These are phyloP conservation scores for Cinchona pubescens DNA, from an alignment of 257 asterid genomes.

Conservation along the genomic window DNA sequence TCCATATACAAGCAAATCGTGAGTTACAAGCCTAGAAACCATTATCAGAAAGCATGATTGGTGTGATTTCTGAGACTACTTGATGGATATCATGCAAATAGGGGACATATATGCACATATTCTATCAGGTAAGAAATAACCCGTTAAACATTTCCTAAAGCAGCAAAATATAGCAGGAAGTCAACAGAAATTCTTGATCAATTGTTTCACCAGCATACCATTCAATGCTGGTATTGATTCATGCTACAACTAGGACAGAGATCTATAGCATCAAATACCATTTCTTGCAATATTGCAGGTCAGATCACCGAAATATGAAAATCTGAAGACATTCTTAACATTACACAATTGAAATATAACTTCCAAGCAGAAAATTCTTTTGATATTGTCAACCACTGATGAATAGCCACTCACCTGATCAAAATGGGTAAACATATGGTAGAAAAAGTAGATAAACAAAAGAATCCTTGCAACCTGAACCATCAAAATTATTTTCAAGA, in stretches of 20 bases:
- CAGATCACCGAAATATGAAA: background rate
- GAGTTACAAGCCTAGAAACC: background rate
- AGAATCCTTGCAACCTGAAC: conserved; percentile 81
- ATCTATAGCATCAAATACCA: background rate
- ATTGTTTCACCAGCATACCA: background rate
- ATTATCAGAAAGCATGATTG: background rate
- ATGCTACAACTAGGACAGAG: background rate
- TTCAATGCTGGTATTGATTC: background rate
- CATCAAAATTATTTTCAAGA: conserved; percentile 5
- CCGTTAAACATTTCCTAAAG: background rate
- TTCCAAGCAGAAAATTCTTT: background rate
- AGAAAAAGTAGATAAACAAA: conserved; percentile 63
- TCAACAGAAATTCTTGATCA: background rate
- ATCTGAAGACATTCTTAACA: background rate
- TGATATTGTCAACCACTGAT: background rate
- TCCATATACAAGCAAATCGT: background rate
- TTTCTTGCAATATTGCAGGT: background rate
- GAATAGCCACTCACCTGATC: conserved; percentile 59
- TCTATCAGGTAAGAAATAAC: background rate
- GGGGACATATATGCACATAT: background rate
- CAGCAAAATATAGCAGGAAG: background rate
- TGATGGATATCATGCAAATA: background rate
- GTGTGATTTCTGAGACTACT: no score
- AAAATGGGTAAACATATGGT: conserved; percentile 73
- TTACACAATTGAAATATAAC: background rate